Conservation (phyloP, 2,329 filamentous ascomycete species). For the Alternaria gansuensis region DNA sequence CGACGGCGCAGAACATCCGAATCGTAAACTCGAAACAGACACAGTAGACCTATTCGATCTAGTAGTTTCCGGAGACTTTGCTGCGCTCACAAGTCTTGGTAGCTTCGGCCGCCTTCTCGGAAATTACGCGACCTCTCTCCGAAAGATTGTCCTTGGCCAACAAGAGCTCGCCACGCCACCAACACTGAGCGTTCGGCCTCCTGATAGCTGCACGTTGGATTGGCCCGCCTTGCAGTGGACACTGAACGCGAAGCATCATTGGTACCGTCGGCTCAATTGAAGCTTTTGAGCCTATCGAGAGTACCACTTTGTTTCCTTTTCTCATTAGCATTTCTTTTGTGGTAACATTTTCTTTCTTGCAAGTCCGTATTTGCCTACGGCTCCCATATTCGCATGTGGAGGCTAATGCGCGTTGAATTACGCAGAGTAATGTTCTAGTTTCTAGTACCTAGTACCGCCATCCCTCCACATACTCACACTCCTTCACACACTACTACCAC, state of each 20-base stretch:
- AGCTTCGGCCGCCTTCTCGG: conserved; percentile 12
- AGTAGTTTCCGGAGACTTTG: conserved; percentile 5
- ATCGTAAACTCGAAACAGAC: conserved; percentile 1
- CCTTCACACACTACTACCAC: conserved; percentile 8
- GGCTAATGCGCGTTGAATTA: conserved; percentile 39
- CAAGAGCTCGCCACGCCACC: conserved; percentile 14
- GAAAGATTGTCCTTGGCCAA: conserved; percentile 15
- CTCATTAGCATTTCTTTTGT: conserved; percentile 9
- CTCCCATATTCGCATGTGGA: conserved; percentile 26
- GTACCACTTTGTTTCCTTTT: neutral
- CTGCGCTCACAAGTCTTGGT: conserved; percentile 9
- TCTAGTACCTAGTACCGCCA: conserved; percentile 40
- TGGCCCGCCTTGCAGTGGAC: neutral
- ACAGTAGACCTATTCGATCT: neutral
- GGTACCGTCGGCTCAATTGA: conserved; percentile 5
- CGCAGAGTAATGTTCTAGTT: conserved; percentile 47
- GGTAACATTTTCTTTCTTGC: conserved; percentile 20
- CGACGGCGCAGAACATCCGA: conserved; percentile 3
- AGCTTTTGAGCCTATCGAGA: conserved; percentile 2
- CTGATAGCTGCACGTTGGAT: conserved; percentile 4
- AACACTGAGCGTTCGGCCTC: conserved; percentile 14
- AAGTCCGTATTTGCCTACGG: conserved; percentile 13
- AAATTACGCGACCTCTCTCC: conserved; percentile 13
- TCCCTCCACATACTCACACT: conserved; percentile 31
- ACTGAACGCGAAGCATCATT: neutral